Evolutionary conservation across 2,329 filamentous ascomycete genomes (phyloP), one percentile per base, ranked within the genome.

Genomic region (Pseudogymnoascus sp.): DNA sequence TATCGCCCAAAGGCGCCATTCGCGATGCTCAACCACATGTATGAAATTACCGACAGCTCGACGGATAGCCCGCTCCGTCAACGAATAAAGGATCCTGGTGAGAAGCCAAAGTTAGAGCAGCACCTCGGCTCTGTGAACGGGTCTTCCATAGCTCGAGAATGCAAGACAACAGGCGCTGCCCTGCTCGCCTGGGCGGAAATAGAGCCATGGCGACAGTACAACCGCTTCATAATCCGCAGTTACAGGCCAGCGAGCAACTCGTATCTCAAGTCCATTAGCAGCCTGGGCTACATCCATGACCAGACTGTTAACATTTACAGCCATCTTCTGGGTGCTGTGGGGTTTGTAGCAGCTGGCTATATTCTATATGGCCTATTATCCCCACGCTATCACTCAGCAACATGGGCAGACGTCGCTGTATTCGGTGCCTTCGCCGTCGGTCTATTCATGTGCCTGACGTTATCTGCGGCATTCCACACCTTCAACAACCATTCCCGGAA

Each of bases 261-360:
- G 0, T 55, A 55, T 17, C 10, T 33, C 1, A 55, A 55, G 29
- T 55, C 48, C n/a, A 55, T 55, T 13, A 55, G 48, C 48, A 55
- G 48, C 17, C 29, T 55, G 17, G 48, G 48, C 9, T 55, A 55
- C 15, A 17, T 55, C 27, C 48, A 55, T 33, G 48, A 55, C 29
- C 48, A 55, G 27, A 55, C 48, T 10, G 48, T 55, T 55, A 55
- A 55, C 48, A 55, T 55, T n/a, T 55, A 55, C 33, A 55, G 48
- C n/a, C 48, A 55, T 33, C 27, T 55, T 4, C 29, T 55, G 1
- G 48, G 48, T 10, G 48, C 48, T 21, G 27, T 55, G 9, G 48
- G 48, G 15, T 55, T 55, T 55, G 48, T 55, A 33, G 48, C 27
- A 33, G 48, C 48, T 21, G 48, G 48, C 15, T 55, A 29, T 33